These are phyloP conservation scores for Paracorniculantispora psalliotae DNA, from an alignment of 2,329 filamentous ascomycete genomes.

Conservation along the genomic window DNA sequence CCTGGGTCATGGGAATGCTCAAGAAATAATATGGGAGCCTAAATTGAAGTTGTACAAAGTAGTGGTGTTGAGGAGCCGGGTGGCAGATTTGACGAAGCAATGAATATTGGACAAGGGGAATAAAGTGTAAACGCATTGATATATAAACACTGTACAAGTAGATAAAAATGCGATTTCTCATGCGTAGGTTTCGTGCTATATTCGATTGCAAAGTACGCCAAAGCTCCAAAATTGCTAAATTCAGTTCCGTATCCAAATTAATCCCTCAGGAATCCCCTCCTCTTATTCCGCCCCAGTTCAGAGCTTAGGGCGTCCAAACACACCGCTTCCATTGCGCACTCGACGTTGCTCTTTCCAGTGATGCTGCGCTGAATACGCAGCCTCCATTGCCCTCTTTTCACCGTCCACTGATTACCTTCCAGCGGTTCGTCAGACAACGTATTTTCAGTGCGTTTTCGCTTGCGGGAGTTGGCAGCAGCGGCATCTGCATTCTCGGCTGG, in stretches of 20 bases:
- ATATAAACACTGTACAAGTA: too few species aligned
- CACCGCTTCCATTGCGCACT: slow-evolving; percentile 70
- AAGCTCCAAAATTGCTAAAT: background rate
- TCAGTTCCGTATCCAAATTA: slow-evolving; percentile 2
- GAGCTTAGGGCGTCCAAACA: slow-evolving; percentile 68
- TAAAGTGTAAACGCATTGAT: too few species aligned
- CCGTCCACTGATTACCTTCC: slow-evolving; percentile 47
- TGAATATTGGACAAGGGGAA: too few species aligned
- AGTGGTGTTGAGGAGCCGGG: background rate
- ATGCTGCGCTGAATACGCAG: slow-evolving; percentile 55
- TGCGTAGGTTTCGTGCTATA: too few species aligned
- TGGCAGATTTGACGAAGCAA: background rate
- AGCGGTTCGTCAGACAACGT: slow-evolving; percentile 12
- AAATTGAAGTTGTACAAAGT: background rate
- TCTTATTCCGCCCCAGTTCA: slow-evolving; percentile 61
- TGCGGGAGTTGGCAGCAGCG: slow-evolving; percentile 30
- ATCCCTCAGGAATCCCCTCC: slow-evolving; percentile 55
- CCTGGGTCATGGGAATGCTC: slow-evolving; percentile 47
- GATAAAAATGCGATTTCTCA: too few species aligned
- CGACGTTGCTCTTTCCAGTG: slow-evolving; percentile 50
- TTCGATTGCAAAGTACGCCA: background rate
- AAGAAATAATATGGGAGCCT: slow-evolving; percentile 37
- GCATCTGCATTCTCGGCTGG: slow-evolving; percentile 23
- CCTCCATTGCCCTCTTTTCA: slow-evolving; percentile 67
- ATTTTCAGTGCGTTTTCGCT: slow-evolving; percentile 39